A percentile compares a stretch with the other conserved stretches of the same genome.
Evolutionary conservation across 1,139 yeast species (phyloP).

Genomic region (Ogataea hybrid): DNA sequence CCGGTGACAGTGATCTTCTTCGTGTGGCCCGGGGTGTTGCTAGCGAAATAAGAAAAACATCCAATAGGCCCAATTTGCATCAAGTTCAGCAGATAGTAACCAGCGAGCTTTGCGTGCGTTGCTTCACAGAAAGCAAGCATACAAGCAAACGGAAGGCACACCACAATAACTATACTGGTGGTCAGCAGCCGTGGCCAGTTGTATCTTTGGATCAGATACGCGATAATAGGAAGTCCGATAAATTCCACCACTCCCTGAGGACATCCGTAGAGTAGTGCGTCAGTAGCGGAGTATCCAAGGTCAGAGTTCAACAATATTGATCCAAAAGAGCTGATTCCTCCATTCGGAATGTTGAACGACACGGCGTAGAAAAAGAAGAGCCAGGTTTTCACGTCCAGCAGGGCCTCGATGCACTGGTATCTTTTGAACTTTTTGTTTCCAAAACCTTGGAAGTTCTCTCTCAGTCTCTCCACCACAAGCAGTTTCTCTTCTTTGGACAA

Average conservation of each 20-base stretch:
- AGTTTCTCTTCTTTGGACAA: conserved; percentile 37
- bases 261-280: conserved; percentile 37
- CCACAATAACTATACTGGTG: conserved; percentile 42
- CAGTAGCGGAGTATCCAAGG: conserved; percentile 25
- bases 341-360: conserved; percentile 37
- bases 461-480: conserved; percentile 37
- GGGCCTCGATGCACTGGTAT: conserved; percentile 45
- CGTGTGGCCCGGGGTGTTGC: conserved; percentile 58
- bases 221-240: conserved; percentile 38
- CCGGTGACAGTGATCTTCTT: conserved; percentile 61
- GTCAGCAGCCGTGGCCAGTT: conserved; percentile 38
- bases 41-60: conserved; percentile 35
- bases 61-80: conserved; percentile 29
- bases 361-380: conserved; percentile 34
- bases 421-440: conserved; percentile 43
- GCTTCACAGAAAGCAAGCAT: conserved; percentile 45
- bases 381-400: conserved; percentile 43
- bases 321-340: conserved; percentile 38
- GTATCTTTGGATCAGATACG: conserved; percentile 30
- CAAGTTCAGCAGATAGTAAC: conserved; percentile 36
- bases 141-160: conserved; percentile 41
- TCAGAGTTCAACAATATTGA: conserved; percentile 27
- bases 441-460: conserved; percentile 43
- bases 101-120: conserved; percentile 41
- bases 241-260: conserved; percentile 40